Conservation (phyloP, 1,284 basidiomycete genomes). For the Mrakiaceae sp. region DNA sequence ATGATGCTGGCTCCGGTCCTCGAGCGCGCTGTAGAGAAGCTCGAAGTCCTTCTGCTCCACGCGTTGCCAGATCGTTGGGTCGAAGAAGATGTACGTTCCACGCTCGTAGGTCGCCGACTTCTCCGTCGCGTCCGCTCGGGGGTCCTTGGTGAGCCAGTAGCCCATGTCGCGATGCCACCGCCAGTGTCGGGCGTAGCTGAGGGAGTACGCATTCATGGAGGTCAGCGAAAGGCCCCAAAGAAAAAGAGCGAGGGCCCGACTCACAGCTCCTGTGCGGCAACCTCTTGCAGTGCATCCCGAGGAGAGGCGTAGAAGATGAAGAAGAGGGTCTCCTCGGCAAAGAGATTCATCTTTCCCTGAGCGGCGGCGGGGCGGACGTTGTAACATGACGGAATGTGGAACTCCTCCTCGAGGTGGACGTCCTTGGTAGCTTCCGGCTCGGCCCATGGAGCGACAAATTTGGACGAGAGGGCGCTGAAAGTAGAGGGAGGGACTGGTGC, state of each 20-base stretch:
- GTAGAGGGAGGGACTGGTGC: constrained; percentile 1
- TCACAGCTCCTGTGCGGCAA: constrained; percentile 87
- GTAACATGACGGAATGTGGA: constrained; percentile 77
- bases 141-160: constrained; percentile 85
- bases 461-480: constrained; percentile 65
- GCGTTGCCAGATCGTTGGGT: constrained; percentile 78
- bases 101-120: constrained; percentile 83
- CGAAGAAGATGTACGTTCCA: constrained; percentile 84
- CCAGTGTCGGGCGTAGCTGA: constrained; percentile 85
- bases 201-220: neutral
- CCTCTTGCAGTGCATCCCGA: constrained; percentile 77
- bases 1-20: constrained; percentile 41
- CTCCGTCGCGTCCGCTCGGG: constrained; percentile 28
- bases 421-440: constrained; percentile 71
- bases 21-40: constrained; percentile 71
- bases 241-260: constrained; percentile 29
- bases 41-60: constrained; percentile 69
- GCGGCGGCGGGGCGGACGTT: constrained; percentile 80
- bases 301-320: constrained; percentile 95
- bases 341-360: constrained; percentile 67
- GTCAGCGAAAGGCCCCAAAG: neutral
- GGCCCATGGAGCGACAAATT: constrained; percentile 89
- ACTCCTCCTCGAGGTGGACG: constrained; percentile 68
- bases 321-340: constrained; percentile 89
- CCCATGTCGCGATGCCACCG: constrained; percentile 85